Evolutionary conservation across 2,329 filamentous ascomycete species (phyloP).

Genomic region (Monilinia fructicola): DNA sequence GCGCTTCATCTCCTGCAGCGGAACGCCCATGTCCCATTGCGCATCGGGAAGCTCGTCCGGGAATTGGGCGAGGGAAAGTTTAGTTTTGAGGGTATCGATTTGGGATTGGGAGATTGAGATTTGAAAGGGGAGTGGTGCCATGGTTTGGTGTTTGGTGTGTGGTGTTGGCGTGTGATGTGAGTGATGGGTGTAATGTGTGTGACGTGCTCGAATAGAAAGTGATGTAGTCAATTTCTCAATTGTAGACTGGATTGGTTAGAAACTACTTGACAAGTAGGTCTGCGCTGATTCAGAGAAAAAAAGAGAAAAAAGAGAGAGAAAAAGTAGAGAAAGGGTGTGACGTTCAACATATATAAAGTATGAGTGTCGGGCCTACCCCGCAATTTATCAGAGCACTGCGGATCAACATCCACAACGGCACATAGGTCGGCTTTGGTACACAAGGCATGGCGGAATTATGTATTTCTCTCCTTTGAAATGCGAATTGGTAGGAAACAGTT

Average conservation of each 20-base stretch:
- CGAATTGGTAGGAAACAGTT: background rate
- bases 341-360: background rate
- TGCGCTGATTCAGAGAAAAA: background rate
- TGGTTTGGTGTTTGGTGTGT: background rate
- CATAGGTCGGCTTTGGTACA: background rate
- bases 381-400: background rate
- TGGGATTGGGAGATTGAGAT: slow-evolving; percentile 53
- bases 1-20: slow-evolving; percentile 58
- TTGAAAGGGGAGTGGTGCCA: slow-evolving; percentile 44
- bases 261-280: background rate
- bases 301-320: background rate
- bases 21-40: slow-evolving; percentile 59
- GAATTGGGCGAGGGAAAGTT: slow-evolving; percentile 54
- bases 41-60: slow-evolving; percentile 56
- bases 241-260: background rate
- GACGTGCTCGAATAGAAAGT: no score
- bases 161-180: no score
- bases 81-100: slow-evolving; percentile 54
- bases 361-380: background rate
- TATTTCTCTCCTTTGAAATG: no score
- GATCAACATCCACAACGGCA: background rate
- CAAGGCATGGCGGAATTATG: background rate
- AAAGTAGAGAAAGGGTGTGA: background rate
- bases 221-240: no score
- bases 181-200: no score